phyloP scores from a whole-genome alignment of 2,329 filamentous ascomycete genomes.

The Ascochyta pisi region DNA sequence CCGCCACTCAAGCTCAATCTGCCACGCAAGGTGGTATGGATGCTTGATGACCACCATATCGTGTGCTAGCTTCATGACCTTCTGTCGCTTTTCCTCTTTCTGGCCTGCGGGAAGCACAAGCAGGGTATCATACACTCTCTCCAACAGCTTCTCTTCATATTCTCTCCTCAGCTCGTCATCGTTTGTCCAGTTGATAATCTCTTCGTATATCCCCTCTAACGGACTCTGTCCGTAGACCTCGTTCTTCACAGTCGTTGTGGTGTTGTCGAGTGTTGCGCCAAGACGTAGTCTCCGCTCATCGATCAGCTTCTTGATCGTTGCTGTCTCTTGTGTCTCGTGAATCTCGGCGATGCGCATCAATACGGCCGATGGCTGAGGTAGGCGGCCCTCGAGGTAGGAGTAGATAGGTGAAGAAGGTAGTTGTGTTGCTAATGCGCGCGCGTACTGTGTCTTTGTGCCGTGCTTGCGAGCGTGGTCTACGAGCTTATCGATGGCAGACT shows the following conservation, averaged over 20 bases:
- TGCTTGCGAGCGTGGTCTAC: slow-evolving; percentile 74
- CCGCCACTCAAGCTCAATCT: slow-evolving; percentile 87
- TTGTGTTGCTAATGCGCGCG: slow-evolving; percentile 75
- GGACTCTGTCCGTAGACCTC: slow-evolving; percentile 80
- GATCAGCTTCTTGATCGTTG: slow-evolving; percentile 87
- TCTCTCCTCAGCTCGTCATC: slow-evolving; percentile 84
- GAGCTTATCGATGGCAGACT: slow-evolving; percentile 78
- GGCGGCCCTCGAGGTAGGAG: slow-evolving; percentile 78
- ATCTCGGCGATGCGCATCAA: slow-evolving; percentile 85
- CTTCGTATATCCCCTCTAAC: slow-evolving; percentile 79
- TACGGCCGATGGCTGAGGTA: slow-evolving; percentile 79
- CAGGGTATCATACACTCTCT: slow-evolving; percentile 80
- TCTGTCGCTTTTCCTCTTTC: slow-evolving; percentile 74
- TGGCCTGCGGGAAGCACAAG: slow-evolving; percentile 69
- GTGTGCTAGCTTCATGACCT: slow-evolving; percentile 77
- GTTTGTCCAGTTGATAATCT: slow-evolving; percentile 86
- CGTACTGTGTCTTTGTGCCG: slow-evolving; percentile 76
- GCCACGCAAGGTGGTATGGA: slow-evolving; percentile 88
- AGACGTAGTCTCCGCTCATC: slow-evolving; percentile 86
- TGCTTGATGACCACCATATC: slow-evolving; percentile 98
- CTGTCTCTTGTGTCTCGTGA: slow-evolving; percentile 83
- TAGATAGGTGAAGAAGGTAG: slow-evolving; percentile 85
- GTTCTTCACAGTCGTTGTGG: slow-evolving; percentile 84
- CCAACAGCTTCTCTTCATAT: slow-evolving; percentile 89
- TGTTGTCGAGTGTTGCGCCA: slow-evolving; percentile 81